Conservation (phyloP, 2,329 filamentous ascomycete species). For the Trichoderma polysporum region DNA sequence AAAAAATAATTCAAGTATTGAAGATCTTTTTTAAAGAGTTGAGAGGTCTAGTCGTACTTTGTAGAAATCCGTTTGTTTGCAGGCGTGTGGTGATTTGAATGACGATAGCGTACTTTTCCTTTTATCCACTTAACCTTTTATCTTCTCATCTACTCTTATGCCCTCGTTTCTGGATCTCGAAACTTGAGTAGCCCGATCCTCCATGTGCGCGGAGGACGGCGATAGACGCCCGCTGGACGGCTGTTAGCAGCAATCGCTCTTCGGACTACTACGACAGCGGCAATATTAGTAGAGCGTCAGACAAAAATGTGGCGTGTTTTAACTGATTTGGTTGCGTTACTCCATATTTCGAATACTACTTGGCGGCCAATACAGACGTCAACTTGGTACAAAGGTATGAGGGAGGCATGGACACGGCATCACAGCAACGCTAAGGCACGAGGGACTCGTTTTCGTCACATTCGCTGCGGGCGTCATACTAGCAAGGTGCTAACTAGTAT, state of each 20-base stretch:
- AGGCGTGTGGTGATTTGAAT: too few relatives aligned
- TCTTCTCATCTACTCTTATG: too few relatives aligned
- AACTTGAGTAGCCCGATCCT: background rate
- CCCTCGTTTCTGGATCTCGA: background rate
- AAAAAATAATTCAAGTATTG: background rate
- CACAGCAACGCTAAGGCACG: background rate
- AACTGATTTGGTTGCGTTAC: background rate
- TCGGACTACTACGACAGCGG: background rate
- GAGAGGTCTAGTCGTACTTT: too few relatives aligned
- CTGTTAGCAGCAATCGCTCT: background rate
- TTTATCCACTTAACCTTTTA: background rate
- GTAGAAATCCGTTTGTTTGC: too few relatives aligned
- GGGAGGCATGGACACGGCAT: background rate
- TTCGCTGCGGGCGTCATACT: background rate
- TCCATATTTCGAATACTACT: background rate
- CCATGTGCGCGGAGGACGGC: background rate
- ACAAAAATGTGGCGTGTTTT: background rate
- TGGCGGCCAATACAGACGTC: background rate
- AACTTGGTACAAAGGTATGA: background rate
- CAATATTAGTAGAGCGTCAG: background rate
- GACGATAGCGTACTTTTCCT: too few relatives aligned
- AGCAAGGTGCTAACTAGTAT: background rate
- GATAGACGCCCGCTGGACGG: background rate
- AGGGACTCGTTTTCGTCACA: background rate
- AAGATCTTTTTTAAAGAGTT: background rate